Evolutionary conservation across 164 flowering plant genomes (phyloP).

Genomic region (Vitis cinerea): DNA sequence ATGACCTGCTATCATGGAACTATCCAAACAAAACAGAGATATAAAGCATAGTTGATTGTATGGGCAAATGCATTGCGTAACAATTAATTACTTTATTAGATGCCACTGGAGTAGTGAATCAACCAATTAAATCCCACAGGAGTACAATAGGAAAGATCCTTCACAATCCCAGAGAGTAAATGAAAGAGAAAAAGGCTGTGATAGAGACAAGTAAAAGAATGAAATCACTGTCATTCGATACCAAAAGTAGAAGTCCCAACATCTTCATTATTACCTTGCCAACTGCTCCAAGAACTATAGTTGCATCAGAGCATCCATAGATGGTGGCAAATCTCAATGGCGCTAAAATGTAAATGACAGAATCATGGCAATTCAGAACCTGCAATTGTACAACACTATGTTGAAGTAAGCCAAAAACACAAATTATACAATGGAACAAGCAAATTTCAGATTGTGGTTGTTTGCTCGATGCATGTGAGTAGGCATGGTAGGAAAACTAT

Average conservation of each 20-base stretch:
- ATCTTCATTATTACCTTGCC: slow-evolving; percentile 70
- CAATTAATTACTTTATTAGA: too few species aligned
- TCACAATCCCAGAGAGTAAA: too few species aligned
- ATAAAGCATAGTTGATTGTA: too few species aligned
- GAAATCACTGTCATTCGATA: not conserved
- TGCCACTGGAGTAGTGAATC: too few species aligned
- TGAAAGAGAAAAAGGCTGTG: too few species aligned
- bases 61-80: too few species aligned
- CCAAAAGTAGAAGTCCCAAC: not conserved
- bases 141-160: too few species aligned
- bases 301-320: slow-evolving; percentile 97
- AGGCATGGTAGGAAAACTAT: not conserved
- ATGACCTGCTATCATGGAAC: too few species aligned
- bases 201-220: too few species aligned
- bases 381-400: slow-evolving; percentile 25
- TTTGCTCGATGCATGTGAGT: not conserved
- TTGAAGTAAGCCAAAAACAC: not conserved
- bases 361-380: slow-evolving; percentile 94
- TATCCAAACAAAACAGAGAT: too few species aligned
- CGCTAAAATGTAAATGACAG: slow-evolving; percentile 85
- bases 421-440: not conserved
- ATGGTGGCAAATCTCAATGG: slow-evolving; percentile 90
- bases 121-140: too few species aligned
- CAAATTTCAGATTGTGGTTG: not conserved
- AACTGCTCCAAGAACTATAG: slow-evolving; percentile 94